Conservation (phyloP, 2,329 filamentous ascomycete species). For the Penicillium sclerotiorum region DNA sequence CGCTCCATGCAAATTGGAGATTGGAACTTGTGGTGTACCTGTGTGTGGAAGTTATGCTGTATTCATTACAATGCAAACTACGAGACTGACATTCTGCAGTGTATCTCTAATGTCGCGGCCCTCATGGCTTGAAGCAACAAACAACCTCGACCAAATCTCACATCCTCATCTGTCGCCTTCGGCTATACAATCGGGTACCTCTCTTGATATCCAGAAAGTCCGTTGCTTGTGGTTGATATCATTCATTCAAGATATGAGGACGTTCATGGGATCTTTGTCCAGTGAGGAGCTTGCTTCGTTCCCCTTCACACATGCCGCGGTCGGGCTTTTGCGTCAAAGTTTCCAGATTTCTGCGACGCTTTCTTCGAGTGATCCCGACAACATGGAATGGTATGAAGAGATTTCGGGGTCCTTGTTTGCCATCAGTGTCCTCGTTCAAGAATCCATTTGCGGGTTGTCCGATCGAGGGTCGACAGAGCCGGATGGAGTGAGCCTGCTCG, state of each 20-base stretch:
- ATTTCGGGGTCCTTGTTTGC: constrained; percentile 19
- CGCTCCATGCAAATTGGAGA: constrained; percentile 34
- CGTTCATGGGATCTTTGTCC: constrained; percentile 27
- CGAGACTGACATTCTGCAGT: constrained; percentile 9
- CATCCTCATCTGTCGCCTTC: constrained; percentile 5
- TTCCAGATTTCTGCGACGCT: constrained; percentile 9
- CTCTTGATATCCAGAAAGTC: constrained; percentile 27
- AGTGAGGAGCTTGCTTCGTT: constrained; percentile 14
- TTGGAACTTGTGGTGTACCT: constrained; percentile 32
- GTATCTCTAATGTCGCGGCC: constrained; percentile 32
- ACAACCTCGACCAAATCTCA: constrained; percentile 22
- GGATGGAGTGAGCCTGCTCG: constrained; percentile 1
- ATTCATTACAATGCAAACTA: neutral
- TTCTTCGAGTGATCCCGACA: neutral
- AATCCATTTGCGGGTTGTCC: constrained; percentile 14
- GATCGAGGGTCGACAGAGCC: neutral
- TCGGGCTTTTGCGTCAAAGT: constrained; percentile 18
- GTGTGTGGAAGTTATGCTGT: constrained; percentile 18
- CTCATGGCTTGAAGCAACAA: constrained; percentile 32
- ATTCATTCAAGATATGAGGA: constrained; percentile 34
- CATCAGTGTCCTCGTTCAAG: constrained; percentile 24
- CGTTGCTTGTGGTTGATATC: constrained; percentile 34
- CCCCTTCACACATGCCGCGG: constrained; percentile 16
- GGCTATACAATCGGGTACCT: neutral
- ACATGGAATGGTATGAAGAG: constrained; percentile 10